These are phyloP conservation scores for Serendipita vermifera DNA, from an alignment of 768 basidiomycete genomes.

Conservation along the genomic window DNA sequence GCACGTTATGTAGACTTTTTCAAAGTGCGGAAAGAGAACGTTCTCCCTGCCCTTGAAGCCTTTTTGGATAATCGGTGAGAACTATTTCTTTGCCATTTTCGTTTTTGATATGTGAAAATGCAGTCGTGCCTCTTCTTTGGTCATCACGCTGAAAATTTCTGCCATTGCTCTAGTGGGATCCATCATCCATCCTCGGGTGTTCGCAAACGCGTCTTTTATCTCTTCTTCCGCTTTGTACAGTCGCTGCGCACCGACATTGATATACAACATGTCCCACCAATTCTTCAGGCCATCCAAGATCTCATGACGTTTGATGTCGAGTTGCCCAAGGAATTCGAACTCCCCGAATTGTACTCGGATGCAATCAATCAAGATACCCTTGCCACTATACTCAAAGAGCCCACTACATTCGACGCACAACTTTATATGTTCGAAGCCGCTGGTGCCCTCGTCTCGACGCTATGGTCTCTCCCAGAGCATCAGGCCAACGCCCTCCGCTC, in stretches of 20 bases:
- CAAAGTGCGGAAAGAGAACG: conserved; percentile 80
- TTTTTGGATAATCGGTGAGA: conserved; percentile 69
- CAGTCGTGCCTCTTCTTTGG: conserved; percentile 5
- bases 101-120: neutral
- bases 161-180: conserved; percentile 47
- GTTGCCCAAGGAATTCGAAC: conserved; percentile 58
- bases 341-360: conserved; percentile 42
- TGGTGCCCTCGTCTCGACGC: conserved; percentile 70
- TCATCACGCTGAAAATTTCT: neutral
- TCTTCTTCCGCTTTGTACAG: conserved; percentile 85
- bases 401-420: conserved; percentile 72
- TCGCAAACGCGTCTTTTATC: conserved; percentile 73
- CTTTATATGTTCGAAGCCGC: conserved; percentile 89
- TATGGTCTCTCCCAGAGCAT: conserved; percentile 51
- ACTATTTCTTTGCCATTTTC: neutral
- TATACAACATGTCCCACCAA: conserved; percentile 48
- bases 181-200: conserved; percentile 61
- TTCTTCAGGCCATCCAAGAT: conserved; percentile 66
- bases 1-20: conserved; percentile 95
- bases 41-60: conserved; percentile 74
- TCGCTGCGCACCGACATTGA: conserved; percentile 70
- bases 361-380: conserved; percentile 36
- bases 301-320: conserved; percentile 61
- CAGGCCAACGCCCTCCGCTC: conserved; percentile 59
- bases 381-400: conserved; percentile 62